Conservation (phyloP, 257 asterid species). For the Solanum piurae region DNA sequence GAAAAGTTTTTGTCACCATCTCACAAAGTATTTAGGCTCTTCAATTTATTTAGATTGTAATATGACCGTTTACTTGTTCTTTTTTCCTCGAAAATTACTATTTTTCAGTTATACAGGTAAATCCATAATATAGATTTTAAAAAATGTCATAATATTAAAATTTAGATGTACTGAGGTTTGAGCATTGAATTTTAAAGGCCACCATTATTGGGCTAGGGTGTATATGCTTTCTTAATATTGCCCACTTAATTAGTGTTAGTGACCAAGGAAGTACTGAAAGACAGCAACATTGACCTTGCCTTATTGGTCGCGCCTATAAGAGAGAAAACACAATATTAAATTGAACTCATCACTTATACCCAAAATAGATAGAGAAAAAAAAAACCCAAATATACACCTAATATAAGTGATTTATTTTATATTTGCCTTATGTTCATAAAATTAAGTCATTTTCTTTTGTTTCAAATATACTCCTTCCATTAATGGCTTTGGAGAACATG, state of each 20-base stretch:
- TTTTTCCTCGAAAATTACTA: too few species aligned
- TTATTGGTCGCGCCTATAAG: neutral
- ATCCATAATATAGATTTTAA: neutral
- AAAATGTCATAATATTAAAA: neutral
- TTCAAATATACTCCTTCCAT: neutral
- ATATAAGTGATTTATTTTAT: neutral
- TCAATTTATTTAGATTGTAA: neutral
- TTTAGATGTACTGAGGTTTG: neutral
- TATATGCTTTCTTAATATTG: neutral
- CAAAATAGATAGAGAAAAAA: neutral
- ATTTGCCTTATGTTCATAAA: neutral
- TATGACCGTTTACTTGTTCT: neutral
- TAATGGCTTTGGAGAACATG: neutral
- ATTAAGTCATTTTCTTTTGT: neutral
- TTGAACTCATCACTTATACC: neutral
- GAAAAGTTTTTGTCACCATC: neutral
- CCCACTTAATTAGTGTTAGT: neutral
- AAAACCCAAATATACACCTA: neutral
- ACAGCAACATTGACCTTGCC: neutral
- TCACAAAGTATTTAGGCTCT: neutral
- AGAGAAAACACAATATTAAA: neutral
- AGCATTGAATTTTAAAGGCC: neutral
- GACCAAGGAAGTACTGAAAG: neutral
- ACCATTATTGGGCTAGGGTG: neutral
- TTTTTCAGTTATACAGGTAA: neutral